phyloP scores from a whole-genome alignment of 139 green algal species.

The Chlamydomonas asymmetrica region DNA sequence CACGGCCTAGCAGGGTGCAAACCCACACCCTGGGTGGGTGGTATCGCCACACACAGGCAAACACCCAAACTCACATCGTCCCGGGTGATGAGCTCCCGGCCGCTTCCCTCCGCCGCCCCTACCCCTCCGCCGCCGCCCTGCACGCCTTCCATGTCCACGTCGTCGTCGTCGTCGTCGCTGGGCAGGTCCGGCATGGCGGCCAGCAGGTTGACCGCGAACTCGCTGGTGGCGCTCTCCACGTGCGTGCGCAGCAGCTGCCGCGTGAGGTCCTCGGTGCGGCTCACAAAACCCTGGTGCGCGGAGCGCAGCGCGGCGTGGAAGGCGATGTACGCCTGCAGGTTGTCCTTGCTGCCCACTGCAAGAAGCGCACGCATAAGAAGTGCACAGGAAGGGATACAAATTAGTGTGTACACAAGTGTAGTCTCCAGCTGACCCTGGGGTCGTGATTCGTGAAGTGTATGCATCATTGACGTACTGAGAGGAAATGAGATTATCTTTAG shows the following conservation, averaged over 20 bases:
- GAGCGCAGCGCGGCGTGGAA: constrained; percentile 77
- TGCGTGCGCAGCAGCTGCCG: constrained; percentile 71
- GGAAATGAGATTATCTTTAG: no score
- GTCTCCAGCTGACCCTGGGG: no score
- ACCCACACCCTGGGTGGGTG: no score
- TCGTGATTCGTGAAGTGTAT: no score
- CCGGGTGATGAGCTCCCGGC: no score
- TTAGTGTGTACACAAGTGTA: no score
- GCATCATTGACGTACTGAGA: no score
- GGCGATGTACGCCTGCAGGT: constrained; percentile 68
- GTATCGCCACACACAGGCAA: no score
- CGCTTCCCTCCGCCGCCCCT: constrained; percentile 7
- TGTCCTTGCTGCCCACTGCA: constrained; percentile 52
- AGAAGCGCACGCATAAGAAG: no score
- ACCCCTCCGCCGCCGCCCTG: background rate
- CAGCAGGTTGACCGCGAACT: constrained; percentile 65
- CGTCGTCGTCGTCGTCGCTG: constrained; percentile 4
- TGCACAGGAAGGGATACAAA: no score
- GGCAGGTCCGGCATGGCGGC: background rate
- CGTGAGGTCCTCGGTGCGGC: constrained; percentile 64
- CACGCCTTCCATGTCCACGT: constrained; percentile 16
- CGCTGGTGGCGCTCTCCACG: constrained; percentile 73
- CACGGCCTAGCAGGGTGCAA: background rate
- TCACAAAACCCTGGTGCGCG: constrained; percentile 72
- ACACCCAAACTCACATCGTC: no score